phyloP scores from a whole-genome alignment of 1,284 basidiomycete species.

The Phylloboletellus chloephorus region DNA sequence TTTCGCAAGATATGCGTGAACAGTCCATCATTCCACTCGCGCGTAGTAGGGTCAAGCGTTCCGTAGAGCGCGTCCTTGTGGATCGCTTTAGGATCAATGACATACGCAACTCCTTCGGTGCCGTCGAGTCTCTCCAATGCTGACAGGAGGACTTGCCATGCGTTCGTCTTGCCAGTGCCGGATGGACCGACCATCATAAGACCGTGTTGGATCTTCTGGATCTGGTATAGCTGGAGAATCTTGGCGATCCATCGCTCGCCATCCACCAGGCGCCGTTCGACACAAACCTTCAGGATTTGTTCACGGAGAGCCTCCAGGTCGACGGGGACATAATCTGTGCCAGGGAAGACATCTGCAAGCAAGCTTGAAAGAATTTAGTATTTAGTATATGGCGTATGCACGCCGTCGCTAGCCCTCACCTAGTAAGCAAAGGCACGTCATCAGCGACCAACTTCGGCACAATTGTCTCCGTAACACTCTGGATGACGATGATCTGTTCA shows the following conservation, averaged over 20 bases:
- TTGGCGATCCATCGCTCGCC: constrained; percentile 93
- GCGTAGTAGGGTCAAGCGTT: constrained; percentile 93
- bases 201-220: constrained; percentile 99
- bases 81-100: constrained; percentile 99
- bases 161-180: constrained; percentile 95
- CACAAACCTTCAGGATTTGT: constrained; percentile 84
- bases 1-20: constrained; percentile 98
- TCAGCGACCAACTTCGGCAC: constrained; percentile 98
- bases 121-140: constrained; percentile 92
- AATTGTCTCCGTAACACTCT: constrained; percentile 99
- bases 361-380: constrained; percentile 47
- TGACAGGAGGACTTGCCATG: constrained; percentile 90
- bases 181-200: constrained; percentile 99
- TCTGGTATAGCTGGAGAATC: constrained; percentile 97
- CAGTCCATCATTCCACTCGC: constrained; percentile 99
- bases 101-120: constrained; percentile 88
- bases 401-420: constrained; percentile 41
- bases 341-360: constrained; percentile 96
- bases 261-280: constrained; percentile 77
- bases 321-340: constrained; percentile 86
- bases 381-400: constrained; percentile 8
- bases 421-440: constrained; percentile 91
- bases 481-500: constrained; percentile 96
- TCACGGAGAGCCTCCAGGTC: constrained; percentile 81
- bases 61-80: constrained; percentile 98